Conservation (phyloP, 2,329 filamentous ascomycete species). For the Ploettnerulaceae sp. region DNA sequence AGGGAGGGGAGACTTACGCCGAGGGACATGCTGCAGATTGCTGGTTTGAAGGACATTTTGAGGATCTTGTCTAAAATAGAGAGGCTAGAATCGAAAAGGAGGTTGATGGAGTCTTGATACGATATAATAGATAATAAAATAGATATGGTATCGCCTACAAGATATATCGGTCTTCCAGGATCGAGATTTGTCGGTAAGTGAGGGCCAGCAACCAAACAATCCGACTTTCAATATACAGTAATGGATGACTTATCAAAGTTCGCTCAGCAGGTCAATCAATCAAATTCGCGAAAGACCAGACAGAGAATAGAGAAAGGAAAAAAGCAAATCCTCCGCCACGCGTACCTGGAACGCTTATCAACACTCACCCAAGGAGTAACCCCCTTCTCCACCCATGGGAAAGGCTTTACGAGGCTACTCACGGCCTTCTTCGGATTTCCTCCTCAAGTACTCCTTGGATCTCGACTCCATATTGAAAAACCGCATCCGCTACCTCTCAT, state of each 20-base stretch:
- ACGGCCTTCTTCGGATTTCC: slow-evolving; percentile 4
- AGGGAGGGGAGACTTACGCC: slow-evolving; percentile 39
- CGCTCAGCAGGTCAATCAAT: too few relatives aligned
- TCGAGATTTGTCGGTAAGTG: too few relatives aligned
- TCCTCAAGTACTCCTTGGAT: not conserved
- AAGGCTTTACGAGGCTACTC: slow-evolving; percentile 17
- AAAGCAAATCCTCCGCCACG: not conserved
- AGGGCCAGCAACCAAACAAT: too few relatives aligned
- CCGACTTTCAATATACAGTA: too few relatives aligned
- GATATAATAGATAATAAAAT: too few relatives aligned
- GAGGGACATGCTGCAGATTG: slow-evolving; percentile 73
- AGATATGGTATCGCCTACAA: too few relatives aligned
- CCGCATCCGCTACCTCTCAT: not conserved
- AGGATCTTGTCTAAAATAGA: too few relatives aligned
- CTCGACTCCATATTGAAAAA: not conserved
- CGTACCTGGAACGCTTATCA: not conserved
- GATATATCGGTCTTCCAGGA: too few relatives aligned
- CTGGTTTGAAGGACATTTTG: slow-evolving; percentile 53
- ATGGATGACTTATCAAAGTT: too few relatives aligned
- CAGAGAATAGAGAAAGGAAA: too few relatives aligned
- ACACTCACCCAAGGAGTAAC: not conserved
- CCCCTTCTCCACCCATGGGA: slow-evolving; percentile 1
- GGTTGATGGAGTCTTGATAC: too few relatives aligned
- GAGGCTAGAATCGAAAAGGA: not conserved
- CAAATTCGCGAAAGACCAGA: too few relatives aligned